Base-by-base conservation (phyloP, 2,329 filamentous ascomycete genomes). In the Geosmithia putterillii region DNA sequence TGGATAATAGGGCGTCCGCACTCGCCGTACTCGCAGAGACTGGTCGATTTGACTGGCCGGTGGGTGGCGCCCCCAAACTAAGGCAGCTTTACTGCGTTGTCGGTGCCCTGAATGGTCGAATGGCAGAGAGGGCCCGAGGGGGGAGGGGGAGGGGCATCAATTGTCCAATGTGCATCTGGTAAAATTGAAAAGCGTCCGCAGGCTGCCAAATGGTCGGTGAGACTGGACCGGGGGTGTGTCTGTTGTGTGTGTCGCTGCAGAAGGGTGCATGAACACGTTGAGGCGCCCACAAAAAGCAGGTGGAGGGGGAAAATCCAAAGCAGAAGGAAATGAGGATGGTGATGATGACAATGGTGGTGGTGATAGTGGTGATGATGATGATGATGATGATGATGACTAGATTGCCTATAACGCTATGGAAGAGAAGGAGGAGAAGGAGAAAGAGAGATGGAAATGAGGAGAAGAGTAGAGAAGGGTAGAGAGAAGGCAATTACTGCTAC, bases 121-220 rank as follows among this genome's bases (percentile, higher is more conserved):
- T 12, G 21, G 21, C 14, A 12, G 21, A 6, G 37, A 19, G 21
- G 17, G 37, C 14, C 14, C 14, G 37, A 18, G 38, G n/a, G 38
- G 38, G 19, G 17, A 18, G 38, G 38, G 22, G 38, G 38, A 20
- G 38, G 38, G 17, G 22, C 39, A 41, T 41, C 39, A 23, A 41
- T 41, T 41, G 39, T 22, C 39, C 39, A 41, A 41, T 41, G 20
- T 28, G 39, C 39, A 28, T 41, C 39, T 12, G n/a, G 39, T 17
- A 18, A 32, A 32, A 32, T 32, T n/a, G 28, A 9, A 9, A 32
- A 32, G 10, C 10, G 28, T 19, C 19, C 17, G 18, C 23, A n/a
- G 28, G 19, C 19, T 32, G 32, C 34, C 19, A 42, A 42, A 42
- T 42, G 52, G 55, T 57, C 55, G 55, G 55, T 57, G 55, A 57